Conservation (phyloP, 768 basidiomycete genomes). For the Suillus alpinus region DNA sequence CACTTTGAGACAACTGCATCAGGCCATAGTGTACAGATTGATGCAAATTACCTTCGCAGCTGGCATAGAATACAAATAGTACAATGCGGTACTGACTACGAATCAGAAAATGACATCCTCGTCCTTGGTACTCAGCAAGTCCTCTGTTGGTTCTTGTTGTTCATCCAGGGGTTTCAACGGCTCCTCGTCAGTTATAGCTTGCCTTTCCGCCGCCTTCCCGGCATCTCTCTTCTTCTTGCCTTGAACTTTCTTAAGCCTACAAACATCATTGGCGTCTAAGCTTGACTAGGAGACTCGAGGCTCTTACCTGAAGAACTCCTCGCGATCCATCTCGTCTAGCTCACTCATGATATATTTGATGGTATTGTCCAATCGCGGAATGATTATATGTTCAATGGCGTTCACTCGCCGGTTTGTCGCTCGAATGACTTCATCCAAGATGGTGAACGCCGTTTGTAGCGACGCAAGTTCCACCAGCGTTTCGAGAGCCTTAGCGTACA, state of each 20-base stretch:
- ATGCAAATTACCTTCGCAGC: not conserved
- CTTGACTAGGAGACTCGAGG: constrained; percentile 12
- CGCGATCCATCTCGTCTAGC: constrained; percentile 97
- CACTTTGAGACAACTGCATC: not conserved
- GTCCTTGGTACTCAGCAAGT: constrained; percentile 85
- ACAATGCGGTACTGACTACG: constrained; percentile 10
- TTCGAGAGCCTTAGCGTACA: constrained; percentile 96
- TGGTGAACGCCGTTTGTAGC: constrained; percentile 95
- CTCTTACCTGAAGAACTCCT: constrained; percentile 84
- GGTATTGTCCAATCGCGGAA: constrained; percentile 93
- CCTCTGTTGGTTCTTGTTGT: constrained; percentile 37
- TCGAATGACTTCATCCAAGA: constrained; percentile 97
- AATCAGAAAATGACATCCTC: constrained; percentile 88
- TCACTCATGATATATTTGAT: constrained; percentile 98
- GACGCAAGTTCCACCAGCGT: constrained; percentile 97
- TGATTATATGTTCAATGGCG: constrained; percentile 96
- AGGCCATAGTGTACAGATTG: not conserved
- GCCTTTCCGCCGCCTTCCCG: constrained; percentile 19
- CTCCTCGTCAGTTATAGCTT: constrained; percentile 24
- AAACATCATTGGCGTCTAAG: constrained; percentile 7
- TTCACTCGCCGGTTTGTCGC: constrained; percentile 99
- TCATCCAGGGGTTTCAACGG: constrained; percentile 7
- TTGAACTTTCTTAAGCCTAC: constrained; percentile 93
- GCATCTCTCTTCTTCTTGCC: constrained; percentile 53
- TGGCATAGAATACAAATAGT: constrained; percentile 2